Evolutionary conservation across 441 rosid species (phyloP), one percentile per base, ranked within the genome.

Genomic region (Bocquillonia castaneifolia): DNA sequence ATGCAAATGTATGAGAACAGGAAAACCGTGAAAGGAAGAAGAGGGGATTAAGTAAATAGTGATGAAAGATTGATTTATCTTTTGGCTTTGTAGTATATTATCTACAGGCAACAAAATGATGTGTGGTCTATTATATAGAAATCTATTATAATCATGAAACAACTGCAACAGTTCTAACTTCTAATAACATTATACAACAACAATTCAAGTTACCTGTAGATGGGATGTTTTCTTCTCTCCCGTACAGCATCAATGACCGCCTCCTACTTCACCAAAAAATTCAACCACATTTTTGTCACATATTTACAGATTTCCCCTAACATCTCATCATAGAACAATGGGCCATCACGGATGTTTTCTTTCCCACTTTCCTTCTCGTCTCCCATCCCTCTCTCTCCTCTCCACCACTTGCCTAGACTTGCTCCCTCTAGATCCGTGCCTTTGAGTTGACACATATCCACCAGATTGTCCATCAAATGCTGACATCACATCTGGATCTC

Each of bases 281-380:
- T 61, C 65, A 42, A 8, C 18, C 3, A 2, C 12, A n/a, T 12
- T 23, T n/a, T 29, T 48, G 10, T 36, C 28, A 34, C n/a, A 10
- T 60, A 25, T 28, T 8, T 37, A 48, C 59, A 51, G 22, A 2
- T 22, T 13, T 10, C 34, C 15, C 23, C 37, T 42, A 18, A 31
- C 9, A 13, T 50, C 34, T 47, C 45, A 36, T 13, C 20, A 7
- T 10, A 14, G 18, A 7, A 20, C 6, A 25, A 32, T 9, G 20
- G 15, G 23, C n/a, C n/a, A n/a, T 74, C 79, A 83, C 65, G 69
- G 85, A 77, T 88, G 93, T 77, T 91, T 90, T 57, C 92, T 82
- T 79, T 88, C 94, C 97, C 97, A 90, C 78, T 90, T 90, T 53
- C 97, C 93, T 77, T 88, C 94, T 0, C 92, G 87, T 74, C 91